Base-by-base conservation (phyloP, 179 eudicot genomes). In the Vitellaria paradoxa region DNA sequence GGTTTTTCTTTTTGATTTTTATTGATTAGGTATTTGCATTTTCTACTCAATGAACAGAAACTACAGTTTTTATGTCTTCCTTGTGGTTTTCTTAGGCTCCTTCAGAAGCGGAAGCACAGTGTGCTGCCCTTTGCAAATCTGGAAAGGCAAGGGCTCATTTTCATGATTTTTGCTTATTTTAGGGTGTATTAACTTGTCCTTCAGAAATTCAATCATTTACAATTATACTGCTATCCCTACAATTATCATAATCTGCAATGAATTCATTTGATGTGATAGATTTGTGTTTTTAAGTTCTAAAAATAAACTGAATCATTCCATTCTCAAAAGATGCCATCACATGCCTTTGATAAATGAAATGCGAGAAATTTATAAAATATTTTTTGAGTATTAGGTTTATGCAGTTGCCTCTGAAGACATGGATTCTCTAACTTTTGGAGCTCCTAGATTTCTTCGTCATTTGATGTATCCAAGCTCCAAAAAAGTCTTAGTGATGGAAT, bases 321-420 rank as follows among this genome's bases (percentile, higher is more conserved):
- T 4, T 12, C 9, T 21, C 1, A 17, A 3, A 18, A 68, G 65
- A 76, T 26, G 61, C 18, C 4, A 26, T 26, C 13, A 13, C 12
- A n/a, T 23, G 37, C 64, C 30, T 8, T 72, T 30, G 53, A 9
- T 72, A 56, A 72, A 30, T 56, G 24, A 72, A 60, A 49, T 23
- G 62, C 61, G 13, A 18, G 23, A 50, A 37, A 9, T 57, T 23
- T 49, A 24, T 5, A 68, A 30, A 42, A 47, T 26, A 49, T 30
- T 23, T 68, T 26, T 15, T 45, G 46, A 79, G 37, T 20, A 40
- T 68, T 82, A 96, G 98, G 99, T 92, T 64, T 96, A 92, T 85
- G 99, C 92, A 7, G 97, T 96, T 75, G 98, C 99, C 60, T 96
- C 99, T 55, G 99, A 96, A 85, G 99, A 94, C 83, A 94, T 96